Conservation (phyloP, 306 rosid species). For the Lathyrus sativus region DNA sequence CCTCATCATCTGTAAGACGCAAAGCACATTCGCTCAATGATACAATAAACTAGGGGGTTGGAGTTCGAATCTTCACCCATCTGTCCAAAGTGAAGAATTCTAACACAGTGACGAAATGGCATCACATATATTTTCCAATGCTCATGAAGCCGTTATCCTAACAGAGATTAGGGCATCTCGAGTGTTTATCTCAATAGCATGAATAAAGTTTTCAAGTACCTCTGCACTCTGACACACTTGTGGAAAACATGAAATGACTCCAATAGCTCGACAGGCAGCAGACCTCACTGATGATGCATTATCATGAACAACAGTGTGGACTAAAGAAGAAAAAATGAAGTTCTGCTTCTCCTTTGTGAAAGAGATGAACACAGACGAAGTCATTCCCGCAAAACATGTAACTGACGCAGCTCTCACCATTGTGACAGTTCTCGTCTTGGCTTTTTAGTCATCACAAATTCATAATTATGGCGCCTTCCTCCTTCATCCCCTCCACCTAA, state of each 20-base stretch:
- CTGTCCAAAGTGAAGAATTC: conserved; percentile 45
- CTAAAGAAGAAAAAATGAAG: too few species aligned
- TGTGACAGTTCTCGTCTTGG: too few species aligned
- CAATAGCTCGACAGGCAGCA: conserved; percentile 99
- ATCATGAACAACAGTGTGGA: too few species aligned
- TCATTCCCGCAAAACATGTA: too few species aligned
- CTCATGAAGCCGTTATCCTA: conserved; percentile 91
- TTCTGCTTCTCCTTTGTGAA: too few species aligned
- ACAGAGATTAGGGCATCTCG: conserved; percentile 69
- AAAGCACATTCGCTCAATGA: conserved; percentile 71
- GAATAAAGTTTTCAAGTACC: conserved; percentile 72
- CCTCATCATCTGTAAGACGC: conserved; percentile 81
- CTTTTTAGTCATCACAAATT: too few species aligned
- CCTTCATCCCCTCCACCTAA: too few species aligned
- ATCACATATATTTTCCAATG: conserved; percentile 91
- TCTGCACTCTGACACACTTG: conserved; percentile 86
- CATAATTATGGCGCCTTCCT: too few species aligned
- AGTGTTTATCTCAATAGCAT: conserved; percentile 78
- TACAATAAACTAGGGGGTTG: conserved; percentile 50
- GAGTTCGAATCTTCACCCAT: conserved; percentile 66
- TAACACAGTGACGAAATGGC: conserved; percentile 62
- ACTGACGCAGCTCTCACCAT: too few species aligned
- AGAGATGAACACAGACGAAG: too few species aligned
- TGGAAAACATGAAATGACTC: conserved; percentile 86
- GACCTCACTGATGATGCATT: conserved; percentile 68